These are phyloP conservation scores for Aaosphaeria pasadenensis DNA, from an alignment of 2,329 filamentous ascomycete species.

Conservation along the genomic window DNA sequence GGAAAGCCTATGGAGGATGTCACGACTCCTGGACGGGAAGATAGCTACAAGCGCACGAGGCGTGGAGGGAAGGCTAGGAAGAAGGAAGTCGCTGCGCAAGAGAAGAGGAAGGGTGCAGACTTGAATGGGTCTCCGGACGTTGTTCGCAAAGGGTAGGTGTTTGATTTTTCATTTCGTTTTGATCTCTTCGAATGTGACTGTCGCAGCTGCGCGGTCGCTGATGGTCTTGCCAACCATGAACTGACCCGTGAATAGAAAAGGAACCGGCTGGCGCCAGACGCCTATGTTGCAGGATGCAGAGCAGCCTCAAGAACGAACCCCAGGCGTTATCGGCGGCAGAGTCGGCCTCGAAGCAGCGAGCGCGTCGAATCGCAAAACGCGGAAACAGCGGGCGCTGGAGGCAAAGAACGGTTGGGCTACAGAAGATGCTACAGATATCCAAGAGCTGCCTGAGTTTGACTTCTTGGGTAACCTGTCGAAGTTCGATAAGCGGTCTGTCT, in stretches of 20 bases:
- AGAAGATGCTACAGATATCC: conserved; percentile 91
- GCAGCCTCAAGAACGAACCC: conserved; percentile 34
- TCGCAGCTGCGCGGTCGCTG: no score
- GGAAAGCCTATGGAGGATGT: conserved; percentile 40
- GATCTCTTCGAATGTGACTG: no score
- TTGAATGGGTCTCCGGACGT: conserved; percentile 23
- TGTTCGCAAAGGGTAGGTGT: conserved; percentile 31
- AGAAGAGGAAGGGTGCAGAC: conserved; percentile 30
- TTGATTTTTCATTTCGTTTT: background rate
- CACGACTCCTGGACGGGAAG: conserved; percentile 21
- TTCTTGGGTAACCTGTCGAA: conserved; percentile 87
- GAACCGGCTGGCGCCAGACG: conserved; percentile 67
- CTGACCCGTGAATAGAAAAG: conserved; percentile 38
- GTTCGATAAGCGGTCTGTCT: conserved; percentile 90
- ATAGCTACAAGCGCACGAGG: conserved; percentile 46
- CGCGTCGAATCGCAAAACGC: conserved; percentile 40
- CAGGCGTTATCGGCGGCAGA: conserved; percentile 37
- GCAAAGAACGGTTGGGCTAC: conserved; percentile 86
- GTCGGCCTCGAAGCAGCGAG: conserved; percentile 36
- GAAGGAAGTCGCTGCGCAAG: conserved; percentile 44
- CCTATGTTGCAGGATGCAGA: conserved; percentile 62
- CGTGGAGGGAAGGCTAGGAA: conserved; percentile 44
- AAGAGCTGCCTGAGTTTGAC: conserved; percentile 92
- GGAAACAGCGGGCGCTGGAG: conserved; percentile 50
- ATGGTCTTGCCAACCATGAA: no score